Percentiles rank a stretch among this genome's conserved stretches.
These are phyloP conservation scores for Blastomyces parvus DNA, from an alignment of 2,329 filamentous ascomycete genomes.

Conservation along the genomic window DNA sequence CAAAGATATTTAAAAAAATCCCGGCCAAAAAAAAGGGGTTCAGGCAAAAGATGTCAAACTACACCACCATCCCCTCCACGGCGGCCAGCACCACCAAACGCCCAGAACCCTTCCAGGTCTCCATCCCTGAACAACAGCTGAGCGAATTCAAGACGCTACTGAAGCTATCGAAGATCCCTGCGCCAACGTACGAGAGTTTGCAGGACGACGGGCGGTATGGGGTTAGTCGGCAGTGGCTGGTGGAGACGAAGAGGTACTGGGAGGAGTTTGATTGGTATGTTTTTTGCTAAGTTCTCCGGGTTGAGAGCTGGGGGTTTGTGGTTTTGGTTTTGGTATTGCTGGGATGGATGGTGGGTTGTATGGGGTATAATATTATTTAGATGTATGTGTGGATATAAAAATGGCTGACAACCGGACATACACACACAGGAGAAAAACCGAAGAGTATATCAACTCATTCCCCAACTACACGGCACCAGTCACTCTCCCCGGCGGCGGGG, in stretches of 20 bases:
- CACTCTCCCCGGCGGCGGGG: not conserved
- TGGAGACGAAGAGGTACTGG: not conserved
- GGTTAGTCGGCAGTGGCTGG: not conserved
- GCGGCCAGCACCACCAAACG: not conserved
- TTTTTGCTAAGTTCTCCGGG: not conserved
- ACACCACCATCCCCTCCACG: not conserved
- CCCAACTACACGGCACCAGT: not conserved
- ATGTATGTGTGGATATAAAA: not conserved
- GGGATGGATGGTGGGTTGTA: not conserved
- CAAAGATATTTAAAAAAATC: not conserved
- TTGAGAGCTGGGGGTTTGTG: not conserved
- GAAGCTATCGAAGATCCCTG: not conserved
- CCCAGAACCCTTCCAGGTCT: not conserved
- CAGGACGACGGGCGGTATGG: not conserved
- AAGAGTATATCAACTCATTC: not conserved
- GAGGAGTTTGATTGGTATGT: conserved; percentile 2
- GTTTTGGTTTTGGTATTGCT: too few species aligned
- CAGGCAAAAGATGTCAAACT: not conserved
- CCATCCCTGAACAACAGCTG: not conserved
- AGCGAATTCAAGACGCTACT: not conserved
- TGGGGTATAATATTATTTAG: not conserved
- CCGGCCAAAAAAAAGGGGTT: not conserved
- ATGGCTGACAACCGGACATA: not conserved
- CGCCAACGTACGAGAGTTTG: not conserved
- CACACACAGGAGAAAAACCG: not conserved